Evolutionary conservation across 441 rosid species (phyloP).

Genomic region (Syzygium syzygioides): DNA sequence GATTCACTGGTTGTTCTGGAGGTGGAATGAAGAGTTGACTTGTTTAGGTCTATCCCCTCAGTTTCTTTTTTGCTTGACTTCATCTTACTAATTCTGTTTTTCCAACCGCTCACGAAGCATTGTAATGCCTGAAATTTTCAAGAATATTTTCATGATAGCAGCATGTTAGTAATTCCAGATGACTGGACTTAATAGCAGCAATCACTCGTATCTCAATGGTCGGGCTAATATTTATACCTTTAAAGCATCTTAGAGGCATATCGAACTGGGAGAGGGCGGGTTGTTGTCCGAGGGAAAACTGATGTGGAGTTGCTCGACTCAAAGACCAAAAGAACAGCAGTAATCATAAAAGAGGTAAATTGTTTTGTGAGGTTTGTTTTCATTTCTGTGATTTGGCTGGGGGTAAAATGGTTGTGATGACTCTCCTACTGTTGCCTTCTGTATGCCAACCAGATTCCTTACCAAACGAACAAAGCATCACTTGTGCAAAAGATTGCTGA

Average conservation of each 20-base stretch:
- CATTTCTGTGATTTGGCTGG: not conserved
- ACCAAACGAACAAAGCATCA: constrained; percentile 85
- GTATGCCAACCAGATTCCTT: constrained; percentile 67
- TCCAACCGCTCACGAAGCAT: not conserved
- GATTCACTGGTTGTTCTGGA: not conserved
- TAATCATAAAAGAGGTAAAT: constrained; percentile 85
- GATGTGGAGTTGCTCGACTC: constrained; percentile 78
- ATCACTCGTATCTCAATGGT: not conserved
- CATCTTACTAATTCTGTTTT: not conserved
- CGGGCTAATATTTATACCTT: constrained; percentile 14
- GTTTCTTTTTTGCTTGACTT: not conserved
- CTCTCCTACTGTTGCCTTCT: constrained; percentile 7
- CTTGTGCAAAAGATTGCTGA: constrained; percentile 97
- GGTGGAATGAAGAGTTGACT: not conserved
- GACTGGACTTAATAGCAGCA: not conserved
- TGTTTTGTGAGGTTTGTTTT: not conserved
- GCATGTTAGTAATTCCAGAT: not conserved
- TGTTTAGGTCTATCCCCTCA: not conserved
- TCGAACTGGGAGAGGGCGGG: constrained; percentile 87
- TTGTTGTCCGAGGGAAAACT: constrained; percentile 78
- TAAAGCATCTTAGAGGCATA: constrained; percentile 87
- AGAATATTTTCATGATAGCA: not conserved
- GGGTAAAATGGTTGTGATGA: constrained; percentile 1
- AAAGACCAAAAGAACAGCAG: constrained; percentile 72
- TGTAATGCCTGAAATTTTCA: not conserved